phyloP scores from a whole-genome alignment of 768 basidiomycete genomes.

The Leccinum aurantiacum region DNA sequence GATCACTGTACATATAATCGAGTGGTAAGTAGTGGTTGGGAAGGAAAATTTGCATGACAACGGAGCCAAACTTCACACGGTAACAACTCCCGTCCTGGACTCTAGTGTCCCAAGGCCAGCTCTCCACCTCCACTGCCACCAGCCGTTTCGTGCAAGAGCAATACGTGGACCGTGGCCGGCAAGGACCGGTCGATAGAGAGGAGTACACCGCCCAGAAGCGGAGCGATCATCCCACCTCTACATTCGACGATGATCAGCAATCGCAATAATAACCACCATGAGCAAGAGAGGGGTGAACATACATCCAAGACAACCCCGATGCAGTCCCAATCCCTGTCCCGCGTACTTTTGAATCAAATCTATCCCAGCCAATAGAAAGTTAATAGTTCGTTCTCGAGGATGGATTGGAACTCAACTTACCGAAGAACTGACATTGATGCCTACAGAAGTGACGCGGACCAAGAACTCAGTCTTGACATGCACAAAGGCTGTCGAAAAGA shows the following conservation, averaged over 20 bases:
- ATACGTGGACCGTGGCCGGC: slow-evolving; percentile 66
- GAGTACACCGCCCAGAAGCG: slow-evolving; percentile 72
- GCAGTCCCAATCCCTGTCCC: slow-evolving; percentile 89
- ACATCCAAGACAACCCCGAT: slow-evolving; percentile 83
- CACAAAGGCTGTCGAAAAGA: slow-evolving; percentile 72
- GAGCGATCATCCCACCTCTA: slow-evolving; percentile 89
- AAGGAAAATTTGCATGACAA: neutral
- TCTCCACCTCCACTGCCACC: slow-evolving; percentile 18
- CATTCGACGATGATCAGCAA: neutral
- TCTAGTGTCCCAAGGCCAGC: neutral
- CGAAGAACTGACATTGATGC: slow-evolving; percentile 75
- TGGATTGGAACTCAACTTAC: slow-evolving; percentile 13
- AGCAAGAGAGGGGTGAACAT: slow-evolving; percentile 29
- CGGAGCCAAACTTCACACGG: neutral
- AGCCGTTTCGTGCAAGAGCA: slow-evolving; percentile 55
- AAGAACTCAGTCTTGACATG: slow-evolving; percentile 55
- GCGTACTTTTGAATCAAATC: slow-evolving; percentile 80
- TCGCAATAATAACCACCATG: neutral
- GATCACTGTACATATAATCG: neutral
- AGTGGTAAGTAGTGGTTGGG: neutral
- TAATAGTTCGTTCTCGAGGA: neutral
- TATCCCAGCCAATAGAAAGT: slow-evolving; percentile 21
- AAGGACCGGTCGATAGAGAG: slow-evolving; percentile 65
- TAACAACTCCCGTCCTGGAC: neutral
- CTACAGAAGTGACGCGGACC: slow-evolving; percentile 68